Evolutionary conservation across 2,329 filamentous ascomycete species (phyloP).

Genomic region (Aspergillus alliaceus): DNA sequence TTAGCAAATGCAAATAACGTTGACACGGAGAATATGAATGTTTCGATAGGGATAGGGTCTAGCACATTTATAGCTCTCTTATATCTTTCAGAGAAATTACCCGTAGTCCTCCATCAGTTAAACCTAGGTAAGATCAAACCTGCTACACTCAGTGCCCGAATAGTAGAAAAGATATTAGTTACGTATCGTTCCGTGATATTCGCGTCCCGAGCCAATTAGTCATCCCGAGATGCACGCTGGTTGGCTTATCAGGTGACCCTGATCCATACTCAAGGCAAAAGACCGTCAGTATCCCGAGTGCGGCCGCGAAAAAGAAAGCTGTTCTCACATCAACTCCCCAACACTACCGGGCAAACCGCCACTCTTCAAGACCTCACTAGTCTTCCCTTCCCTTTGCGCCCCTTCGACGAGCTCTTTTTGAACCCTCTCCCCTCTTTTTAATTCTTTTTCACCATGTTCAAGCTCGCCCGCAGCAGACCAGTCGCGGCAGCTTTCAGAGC

Average conservation of each 20-base stretch:
- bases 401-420: slow-evolving; percentile 3
- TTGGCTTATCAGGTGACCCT: slow-evolving; percentile 29
- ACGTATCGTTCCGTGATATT: slow-evolving; percentile 30
- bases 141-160: no score
- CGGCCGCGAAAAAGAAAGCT: slow-evolving; percentile 37
- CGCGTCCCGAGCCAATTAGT: slow-evolving; percentile 31
- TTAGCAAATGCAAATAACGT: background rate
- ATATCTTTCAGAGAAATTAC: no score
- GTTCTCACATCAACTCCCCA: slow-evolving; percentile 26
- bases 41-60: no score
- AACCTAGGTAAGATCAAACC: no score
- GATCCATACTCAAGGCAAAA: slow-evolving; percentile 24
- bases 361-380: slow-evolving; percentile 16
- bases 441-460: slow-evolving; percentile 69
- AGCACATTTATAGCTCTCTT: no score
- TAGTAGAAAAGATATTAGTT: no score
- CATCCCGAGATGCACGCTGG: slow-evolving; percentile 26
- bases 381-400: slow-evolving; percentile 9
- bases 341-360: slow-evolving; percentile 10
- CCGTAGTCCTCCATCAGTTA: background rate
- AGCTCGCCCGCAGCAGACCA: slow-evolving; percentile 72
- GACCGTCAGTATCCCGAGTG: slow-evolving; percentile 28
- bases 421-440: slow-evolving; percentile 20
- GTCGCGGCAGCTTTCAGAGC: slow-evolving; percentile 77
- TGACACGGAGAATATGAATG: no score